phyloP scores from a whole-genome alignment of 306 rosid species.

The Macrotyloma uniflorum region DNA sequence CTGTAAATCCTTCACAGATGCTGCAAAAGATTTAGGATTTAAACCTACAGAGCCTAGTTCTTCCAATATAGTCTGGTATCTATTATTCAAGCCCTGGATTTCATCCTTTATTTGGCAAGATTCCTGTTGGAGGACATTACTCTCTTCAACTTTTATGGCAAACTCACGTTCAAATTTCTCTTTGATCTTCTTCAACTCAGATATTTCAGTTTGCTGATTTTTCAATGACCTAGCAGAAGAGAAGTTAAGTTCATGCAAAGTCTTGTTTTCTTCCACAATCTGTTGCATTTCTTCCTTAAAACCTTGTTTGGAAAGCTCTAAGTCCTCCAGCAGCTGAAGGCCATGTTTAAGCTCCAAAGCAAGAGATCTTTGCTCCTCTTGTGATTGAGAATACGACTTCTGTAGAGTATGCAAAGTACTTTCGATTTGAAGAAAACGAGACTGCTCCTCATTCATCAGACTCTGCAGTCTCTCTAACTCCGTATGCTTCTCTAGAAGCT shows the following conservation, averaged over 20 bases:
- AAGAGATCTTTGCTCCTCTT: slow-evolving; percentile 86
- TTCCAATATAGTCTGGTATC: slow-evolving; percentile 69
- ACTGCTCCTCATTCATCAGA: slow-evolving; percentile 75
- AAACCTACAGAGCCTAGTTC: slow-evolving; percentile 77
- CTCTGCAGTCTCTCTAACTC: slow-evolving; percentile 77
- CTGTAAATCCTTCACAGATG: slow-evolving; percentile 73
- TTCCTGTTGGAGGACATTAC: slow-evolving; percentile 64
- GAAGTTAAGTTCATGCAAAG: slow-evolving; percentile 59
- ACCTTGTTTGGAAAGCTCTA: slow-evolving; percentile 69
- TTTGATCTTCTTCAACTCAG: slow-evolving; percentile 79
- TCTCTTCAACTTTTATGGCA: slow-evolving; percentile 62
- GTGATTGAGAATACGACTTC: slow-evolving; percentile 74
- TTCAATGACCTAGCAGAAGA: slow-evolving; percentile 54
- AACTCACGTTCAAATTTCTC: slow-evolving; percentile 82
- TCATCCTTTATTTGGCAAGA: slow-evolving; percentile 68
- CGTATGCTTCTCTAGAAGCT: slow-evolving; percentile 71
- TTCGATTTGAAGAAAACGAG: slow-evolving; percentile 74
- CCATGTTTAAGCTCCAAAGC: slow-evolving; percentile 83
- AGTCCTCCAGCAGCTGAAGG: slow-evolving; percentile 73
- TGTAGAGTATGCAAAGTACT: slow-evolving; percentile 73
- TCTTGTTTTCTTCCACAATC: slow-evolving; percentile 72
- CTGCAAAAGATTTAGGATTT: slow-evolving; percentile 63
- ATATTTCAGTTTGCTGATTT: slow-evolving; percentile 72
- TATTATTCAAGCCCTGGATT: slow-evolving; percentile 60
- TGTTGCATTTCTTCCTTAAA: slow-evolving; percentile 72